These are phyloP conservation scores for Salix dunnii DNA, from an alignment of 345 rosid genomes.

Conservation along the genomic window DNA sequence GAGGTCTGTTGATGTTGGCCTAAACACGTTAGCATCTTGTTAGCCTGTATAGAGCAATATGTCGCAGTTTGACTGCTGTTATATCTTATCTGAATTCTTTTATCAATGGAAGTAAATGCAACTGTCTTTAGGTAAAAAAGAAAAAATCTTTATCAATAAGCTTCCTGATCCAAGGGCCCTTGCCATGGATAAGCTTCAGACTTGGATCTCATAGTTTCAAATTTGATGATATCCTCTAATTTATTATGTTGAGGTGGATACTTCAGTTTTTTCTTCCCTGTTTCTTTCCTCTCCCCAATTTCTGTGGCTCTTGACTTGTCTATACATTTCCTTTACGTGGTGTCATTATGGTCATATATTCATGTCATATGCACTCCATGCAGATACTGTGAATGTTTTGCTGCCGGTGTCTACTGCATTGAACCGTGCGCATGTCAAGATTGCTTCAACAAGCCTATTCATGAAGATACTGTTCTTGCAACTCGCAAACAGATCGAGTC, in stretches of 20 bases:
- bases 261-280: neutral
- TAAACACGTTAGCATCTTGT: neutral
- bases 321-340: neutral
- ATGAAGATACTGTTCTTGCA: constrained; percentile 84
- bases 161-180: neutral
- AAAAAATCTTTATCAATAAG: neutral
- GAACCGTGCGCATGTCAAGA: constrained; percentile 95
- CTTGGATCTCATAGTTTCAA: neutral
- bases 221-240: neutral
- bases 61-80: neutral
- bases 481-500: constrained; percentile 96
- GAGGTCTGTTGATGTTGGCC: neutral
- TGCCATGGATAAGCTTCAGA: neutral
- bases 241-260: neutral
- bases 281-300: neutral
- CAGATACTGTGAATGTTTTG: constrained; percentile 99
- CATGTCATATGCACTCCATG: constrained; percentile 8
- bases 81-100: neutral
- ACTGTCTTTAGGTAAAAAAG: neutral
- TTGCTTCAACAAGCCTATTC: constrained; percentile 91
- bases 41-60: neutral
- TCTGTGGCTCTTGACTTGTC: neutral
- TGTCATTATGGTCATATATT: neutral
- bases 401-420: constrained; percentile 92
- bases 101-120: neutral